Evolutionary conservation across 106 monocot species (phyloP), one percentile per base, ranked within the genome.

Genomic region (Allium cepa): DNA sequence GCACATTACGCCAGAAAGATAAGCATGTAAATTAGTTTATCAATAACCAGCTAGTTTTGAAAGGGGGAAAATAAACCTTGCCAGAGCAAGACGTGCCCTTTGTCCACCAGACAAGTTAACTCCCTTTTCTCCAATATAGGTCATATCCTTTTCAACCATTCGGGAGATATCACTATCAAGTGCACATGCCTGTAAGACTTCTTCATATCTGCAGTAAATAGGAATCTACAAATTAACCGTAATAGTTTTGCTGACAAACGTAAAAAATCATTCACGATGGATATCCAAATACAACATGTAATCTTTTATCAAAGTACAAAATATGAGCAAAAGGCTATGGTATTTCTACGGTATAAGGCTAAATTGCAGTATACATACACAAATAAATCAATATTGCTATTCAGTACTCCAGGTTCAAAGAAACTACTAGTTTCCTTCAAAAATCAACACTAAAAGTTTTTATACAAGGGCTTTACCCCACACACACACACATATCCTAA

Each of bases 51-150:
- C n/a, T 47, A 22, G 47, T n/a, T 45, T 4, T 17, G 26, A 72
- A 36, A 36, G 36, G 61, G 66, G 8, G 52, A 68, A 9, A 67
- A 26, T 59, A 63, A 51, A 99, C 97, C 97, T 87, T 60, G 97
- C 92, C 46, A 99, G 69, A 66, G 97, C 92, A 67, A 99, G 71
- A 46, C 97, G 89, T 49, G 92, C 72, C 79, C 86, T 82, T 73
- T 99, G 97, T 28, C 97, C 97, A 60, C 97, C 97, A 75, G 97
- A 99, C 81, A 99, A 78, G 73, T 93, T 99, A 47, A 80, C 13
- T 46, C 97, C 97, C 79, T 90, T 99, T 73, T 92, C 97, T 62
- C 80, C 84, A 69, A 93, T 81, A 69, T 69, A 78, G 53, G 82
- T 69, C 17, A 83, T 22, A 77, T 99, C 97, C 80, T 89, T 87